phyloP scores from a whole-genome alignment of 495 filamentous ascomycete species.

The Neurospora sp. region DNA sequence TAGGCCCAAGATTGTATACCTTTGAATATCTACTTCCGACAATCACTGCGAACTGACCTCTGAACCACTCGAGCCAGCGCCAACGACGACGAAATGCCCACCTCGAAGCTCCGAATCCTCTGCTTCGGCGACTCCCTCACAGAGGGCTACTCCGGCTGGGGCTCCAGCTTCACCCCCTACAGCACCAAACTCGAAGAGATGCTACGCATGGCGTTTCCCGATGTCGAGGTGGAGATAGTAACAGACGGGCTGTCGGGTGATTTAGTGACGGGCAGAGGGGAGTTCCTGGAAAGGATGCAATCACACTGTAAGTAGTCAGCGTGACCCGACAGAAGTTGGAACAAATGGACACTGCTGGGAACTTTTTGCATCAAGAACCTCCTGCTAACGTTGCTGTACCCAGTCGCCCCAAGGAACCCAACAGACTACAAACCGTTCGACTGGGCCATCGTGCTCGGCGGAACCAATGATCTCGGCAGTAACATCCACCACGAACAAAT shows the following conservation, averaged over 20 bases:
- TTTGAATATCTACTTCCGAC: neutral
- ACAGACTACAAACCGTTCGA: slow-evolving; percentile 19
- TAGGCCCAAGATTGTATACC: neutral
- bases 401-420: slow-evolving; percentile 1
- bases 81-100: slow-evolving; percentile 10
- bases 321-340: neutral
- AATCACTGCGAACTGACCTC: neutral
- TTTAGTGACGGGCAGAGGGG: slow-evolving; percentile 28
- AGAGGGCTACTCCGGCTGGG: slow-evolving; percentile 39
- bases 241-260: slow-evolving; percentile 43
- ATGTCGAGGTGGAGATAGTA: slow-evolving; percentile 21
- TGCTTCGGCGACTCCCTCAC: slow-evolving; percentile 60
- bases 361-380: neutral
- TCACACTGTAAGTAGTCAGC: slow-evolving; percentile 24
- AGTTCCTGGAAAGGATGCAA: slow-evolving; percentile 37
- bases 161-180: slow-evolving; percentile 43
- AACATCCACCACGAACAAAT: slow-evolving; percentile 24
- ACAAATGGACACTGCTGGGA: no score
- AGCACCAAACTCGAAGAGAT: slow-evolving; percentile 25
- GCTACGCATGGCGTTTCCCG: slow-evolving; percentile 31
- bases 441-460: slow-evolving; percentile 45
- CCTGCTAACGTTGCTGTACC: neutral
- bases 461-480: slow-evolving; percentile 47
- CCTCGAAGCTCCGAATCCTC: slow-evolving; percentile 36
- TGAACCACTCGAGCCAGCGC: neutral